Evolutionary conservation across 2,329 filamentous ascomycete species (phyloP), one percentile per base, ranked within the genome.

Genomic region (Xylariaceae sp.): DNA sequence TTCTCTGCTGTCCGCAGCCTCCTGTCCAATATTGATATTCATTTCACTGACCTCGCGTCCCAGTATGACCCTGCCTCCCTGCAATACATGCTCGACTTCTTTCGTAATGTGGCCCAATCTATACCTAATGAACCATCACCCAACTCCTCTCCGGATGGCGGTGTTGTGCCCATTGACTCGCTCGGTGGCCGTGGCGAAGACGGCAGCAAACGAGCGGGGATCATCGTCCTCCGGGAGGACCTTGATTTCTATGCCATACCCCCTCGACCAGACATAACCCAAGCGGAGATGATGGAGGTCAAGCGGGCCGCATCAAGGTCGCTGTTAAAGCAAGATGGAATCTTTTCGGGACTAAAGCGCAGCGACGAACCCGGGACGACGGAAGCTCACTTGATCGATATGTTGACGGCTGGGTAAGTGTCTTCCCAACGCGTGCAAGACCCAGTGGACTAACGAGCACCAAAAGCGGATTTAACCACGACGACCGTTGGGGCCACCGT

Each of bases 21-120:
- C 8, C 50, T 62, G 24, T 56, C 54, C 46, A 65, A 66, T 61
- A 57, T 61, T 53, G 53, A 64, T 56, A 59, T 65, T 59, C 54
- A 65, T 61, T 61, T 62, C 53, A 60, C 66, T 70, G 55, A 69
- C 64, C 48, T 59, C 50, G 52, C 52, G 49, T 51, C 53, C 43
- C 49, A 98, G 92, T 98, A 97, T 68, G 92, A 98, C 64, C 90
- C 92, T 16, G 82, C 83, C 37, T 97, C 90, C 33, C 78, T 98
- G 39, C 88, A 97, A 66, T 98, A 97, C 69, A 98, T 98, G 92
- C 78, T 98, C 50, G 90, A 96, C 56, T 98, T 98, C 67, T 98
- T 98, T 71, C 85, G 92, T 50, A 82, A 83, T 51, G 90, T 98
- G 48, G 92, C 92, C 38, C 88, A 96, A 65, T 92, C 89, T n/a